phyloP scores from a whole-genome alignment of 768 basidiomycete species.

The Leccinum uliginosum region DNA sequence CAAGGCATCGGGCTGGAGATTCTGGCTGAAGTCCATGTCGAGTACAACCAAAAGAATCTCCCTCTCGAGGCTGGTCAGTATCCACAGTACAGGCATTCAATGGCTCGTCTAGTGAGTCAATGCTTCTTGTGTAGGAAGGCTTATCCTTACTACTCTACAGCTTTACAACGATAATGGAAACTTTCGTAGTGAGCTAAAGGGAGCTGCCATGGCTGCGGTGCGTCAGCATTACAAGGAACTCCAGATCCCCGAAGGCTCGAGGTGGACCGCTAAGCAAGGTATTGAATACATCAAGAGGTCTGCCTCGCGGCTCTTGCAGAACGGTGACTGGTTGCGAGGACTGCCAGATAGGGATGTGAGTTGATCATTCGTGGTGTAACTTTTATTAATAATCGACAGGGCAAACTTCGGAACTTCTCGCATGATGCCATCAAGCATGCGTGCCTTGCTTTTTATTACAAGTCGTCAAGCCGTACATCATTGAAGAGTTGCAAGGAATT shows the following conservation, averaged over 20 bases:
- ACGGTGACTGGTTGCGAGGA: neutral
- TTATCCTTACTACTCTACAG: neutral
- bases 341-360: neutral
- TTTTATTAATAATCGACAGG: neutral
- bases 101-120: neutral
- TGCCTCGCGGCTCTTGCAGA: neutral
- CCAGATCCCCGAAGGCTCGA: neutral
- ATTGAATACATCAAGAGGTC: neutral
- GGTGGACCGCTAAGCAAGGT: neutral
- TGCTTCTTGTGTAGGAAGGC: neutral
- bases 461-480: neutral
- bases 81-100: no score
- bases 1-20: neutral
- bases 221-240: neutral
- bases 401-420: neutral
- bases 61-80: neutral
- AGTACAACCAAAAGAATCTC: neutral
- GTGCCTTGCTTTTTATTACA: neutral
- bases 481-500: neutral
- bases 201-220: neutral
- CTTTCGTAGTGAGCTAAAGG: neutral
- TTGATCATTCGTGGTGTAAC: neutral
- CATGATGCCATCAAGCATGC: neutral
- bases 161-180: neutral
- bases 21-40: neutral